phyloP scores from a whole-genome alignment of 352 stramenopile species.

The Pelagophyceae sp. region DNA sequence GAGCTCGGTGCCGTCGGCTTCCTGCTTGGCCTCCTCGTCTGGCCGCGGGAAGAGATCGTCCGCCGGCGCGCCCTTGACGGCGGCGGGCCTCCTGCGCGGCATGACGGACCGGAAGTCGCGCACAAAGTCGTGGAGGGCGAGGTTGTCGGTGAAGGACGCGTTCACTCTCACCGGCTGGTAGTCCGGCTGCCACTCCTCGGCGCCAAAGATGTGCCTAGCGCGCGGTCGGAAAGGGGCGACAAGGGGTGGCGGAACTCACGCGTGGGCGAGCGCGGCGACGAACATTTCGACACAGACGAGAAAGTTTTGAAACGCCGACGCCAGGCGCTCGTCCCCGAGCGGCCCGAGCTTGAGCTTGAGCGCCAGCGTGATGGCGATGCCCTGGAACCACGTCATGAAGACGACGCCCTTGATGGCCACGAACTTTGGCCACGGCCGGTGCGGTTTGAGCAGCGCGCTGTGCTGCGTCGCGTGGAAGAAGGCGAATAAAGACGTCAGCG shows the following conservation, averaged over 20 bases:
- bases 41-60: too few species aligned
- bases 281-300: slow-evolving; percentile 85
- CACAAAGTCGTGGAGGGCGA: slow-evolving; percentile 15
- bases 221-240: too few species aligned
- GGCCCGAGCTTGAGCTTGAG: not conserved
- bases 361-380: slow-evolving; percentile 25
- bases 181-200: slow-evolving; percentile 22
- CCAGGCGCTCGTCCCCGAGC: slow-evolving; percentile 71
- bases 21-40: too few species aligned
- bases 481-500: slow-evolving; percentile 52
- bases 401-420: slow-evolving; percentile 64
- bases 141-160: slow-evolving; percentile 6
- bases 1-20: too few species aligned
- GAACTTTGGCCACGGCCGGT: slow-evolving; percentile 64
- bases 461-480: slow-evolving; percentile 53
- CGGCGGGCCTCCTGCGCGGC: not conserved
- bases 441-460: slow-evolving; percentile 46
- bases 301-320: slow-evolving; percentile 73
- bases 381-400: slow-evolving; percentile 65
- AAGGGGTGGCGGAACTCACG: slow-evolving; percentile 46
- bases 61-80: not conserved
- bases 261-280: slow-evolving; percentile 70
- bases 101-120: slow-evolving; percentile 7
- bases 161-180: not conserved
- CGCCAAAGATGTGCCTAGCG: slow-evolving; percentile 19